Conservation (phyloP, 2,329 filamentous ascomycete genomes). For the Hymenoscyphus linearis region DNA sequence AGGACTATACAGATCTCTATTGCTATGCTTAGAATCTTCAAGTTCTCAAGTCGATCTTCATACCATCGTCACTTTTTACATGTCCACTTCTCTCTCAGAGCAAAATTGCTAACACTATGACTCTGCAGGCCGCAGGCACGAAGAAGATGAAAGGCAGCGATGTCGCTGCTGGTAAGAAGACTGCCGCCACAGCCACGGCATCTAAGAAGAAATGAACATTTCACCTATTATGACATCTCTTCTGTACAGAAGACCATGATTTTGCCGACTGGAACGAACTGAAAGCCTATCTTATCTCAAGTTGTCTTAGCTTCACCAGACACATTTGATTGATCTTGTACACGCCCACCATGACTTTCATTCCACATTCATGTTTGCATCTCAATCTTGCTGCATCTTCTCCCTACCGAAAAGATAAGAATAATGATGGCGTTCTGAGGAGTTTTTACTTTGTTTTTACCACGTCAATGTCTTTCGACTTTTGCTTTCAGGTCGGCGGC, state of each 20-base stretch:
- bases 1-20: background rate
- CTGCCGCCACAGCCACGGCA: no score
- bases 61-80: background rate
- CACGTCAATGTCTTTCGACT: no score
- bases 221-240: background rate
- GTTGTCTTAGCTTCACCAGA: no score
- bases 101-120: background rate
- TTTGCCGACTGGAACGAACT: background rate
- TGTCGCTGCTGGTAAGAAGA: conserved; percentile 19
- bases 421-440: no score
- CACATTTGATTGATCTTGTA: no score
- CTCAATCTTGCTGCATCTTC: no score
- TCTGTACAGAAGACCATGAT: conserved; percentile 14
- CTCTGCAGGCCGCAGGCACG: conserved; percentile 30
- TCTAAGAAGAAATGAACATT: conserved; percentile 21
- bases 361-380: no score
- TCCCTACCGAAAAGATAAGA: no score
- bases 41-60: background rate
- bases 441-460: no score
- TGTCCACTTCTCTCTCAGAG: background rate
- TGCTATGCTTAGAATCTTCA: background rate
- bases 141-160: conserved; percentile 36
- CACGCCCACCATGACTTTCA: no score
- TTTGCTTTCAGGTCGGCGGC: no score
- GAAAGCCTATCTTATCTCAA: background rate